Base-by-base conservation (phyloP, 306 rosid species). In the Prunus davidiana region DNA sequence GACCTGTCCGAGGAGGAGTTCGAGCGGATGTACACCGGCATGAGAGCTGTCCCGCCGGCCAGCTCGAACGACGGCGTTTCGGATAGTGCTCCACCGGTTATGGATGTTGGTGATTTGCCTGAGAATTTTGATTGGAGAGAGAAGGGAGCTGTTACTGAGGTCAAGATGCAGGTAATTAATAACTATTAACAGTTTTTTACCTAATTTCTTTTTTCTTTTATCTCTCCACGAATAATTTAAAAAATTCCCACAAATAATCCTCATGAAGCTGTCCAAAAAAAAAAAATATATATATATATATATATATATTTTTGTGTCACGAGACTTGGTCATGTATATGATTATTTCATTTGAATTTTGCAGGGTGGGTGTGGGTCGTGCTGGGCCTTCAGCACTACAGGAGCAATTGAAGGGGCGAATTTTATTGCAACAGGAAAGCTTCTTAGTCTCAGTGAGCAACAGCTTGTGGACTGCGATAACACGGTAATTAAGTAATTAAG, bases 311-410 rank as follows among this genome's bases (percentile, higher is more conserved):
- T 79, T 60, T 22, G 16, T 24, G 6, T 25, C 8, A 13, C 34
- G 27, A 55, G 25, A 32, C n/a, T 55, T n/a, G 27, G n/a, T 50
- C 56, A 4, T 15, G 19, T 6, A 51, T 5, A 51, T 13, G 18
- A 14, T 55, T 19, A 18, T 19, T 55, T 55, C 25, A 55, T 55
- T 55, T 55, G 5, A n/a, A 55, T 55, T 55, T 55, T 9, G 43
- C 82, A 94, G 98, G 98, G 98, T 12, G 30, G 0, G 15, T 94
- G 98, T 74, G 98, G 98, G 72, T 81, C 98, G 8, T 92, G 97
- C 76, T 94, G 98, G 98, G 98, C 97, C 38, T 94, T 94, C 75
- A 94, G 96, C 80, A 94, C 98, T 0, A 89, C 94, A 28, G 98
- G 98, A 69, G 85, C 90, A 6, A 55, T 90, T 12, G 98, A 94